Base-by-base conservation (phyloP, 306 rosid species). In the Gynostemma pentaphyllum region DNA sequence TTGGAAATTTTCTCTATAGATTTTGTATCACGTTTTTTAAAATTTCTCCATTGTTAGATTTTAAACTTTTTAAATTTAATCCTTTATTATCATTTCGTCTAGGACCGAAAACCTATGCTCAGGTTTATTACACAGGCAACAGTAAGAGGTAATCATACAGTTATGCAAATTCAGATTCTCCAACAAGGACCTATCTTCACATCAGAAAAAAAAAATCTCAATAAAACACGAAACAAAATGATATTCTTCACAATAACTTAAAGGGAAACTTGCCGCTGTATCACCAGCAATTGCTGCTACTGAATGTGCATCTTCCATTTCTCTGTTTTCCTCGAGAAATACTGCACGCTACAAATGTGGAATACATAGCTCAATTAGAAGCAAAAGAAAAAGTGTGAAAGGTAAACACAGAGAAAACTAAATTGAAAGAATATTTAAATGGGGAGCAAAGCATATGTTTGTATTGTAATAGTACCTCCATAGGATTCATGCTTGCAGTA, bases 201-300 rank as follows among this genome's bases (percentile, higher is more conserved):
- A n/a, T 46, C 51, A 19, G 24, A 46, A 16, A 12, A 46, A 5
- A 46, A 19, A 19, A 9, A 8, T 10, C 1, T 45, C 28, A 4
- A 19, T 34, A 11, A 56, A 54, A 56, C 11, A 34, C 57, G 36
- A 51, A 51, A 13, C 5, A 22, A 10, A 2, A 18, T 8, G 1
- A 2, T 11, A 19, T 48, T 48, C 54, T 48, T 27, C 29, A 48
- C 14, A 6, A 14, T 7, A 60, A 39, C 27, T 60, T 39, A 7
- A 61, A 51, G 16, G 37, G 62, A 54, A 62, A 55, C 55, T 61
- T 79, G 88, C 99, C 75, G 80, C 78, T 18, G 99, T 94, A 39
- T 94, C 97, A 23, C 99, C 99, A 72, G 81, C 90, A 78, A 70
- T 83, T 40, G 97, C 99, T 30, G 99, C 99, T 21, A 86, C 82